Percentiles rank a stretch among this genome's conserved stretches.
phyloP scores from a whole-genome alignment of 371 early-diverging fungal genomes.

The Mucor mucedo region DNA sequence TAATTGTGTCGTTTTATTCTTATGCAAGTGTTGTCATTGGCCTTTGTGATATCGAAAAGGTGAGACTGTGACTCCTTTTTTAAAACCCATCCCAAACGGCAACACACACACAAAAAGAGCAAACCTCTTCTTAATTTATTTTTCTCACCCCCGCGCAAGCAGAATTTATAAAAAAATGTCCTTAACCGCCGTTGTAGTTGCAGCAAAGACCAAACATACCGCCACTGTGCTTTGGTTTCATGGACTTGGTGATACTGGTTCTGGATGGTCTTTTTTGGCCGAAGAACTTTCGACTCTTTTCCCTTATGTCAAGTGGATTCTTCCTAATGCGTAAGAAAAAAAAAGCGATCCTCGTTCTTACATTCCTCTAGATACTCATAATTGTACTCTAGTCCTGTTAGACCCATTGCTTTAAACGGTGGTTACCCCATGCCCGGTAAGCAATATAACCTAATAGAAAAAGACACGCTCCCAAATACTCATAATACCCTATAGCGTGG shows the following conservation, averaged over 20 bases:
- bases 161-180: conserved; percentile 9
- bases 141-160: too few relatives aligned
- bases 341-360: too few relatives aligned
- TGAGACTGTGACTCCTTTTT: too few relatives aligned
- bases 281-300: conserved; percentile 61
- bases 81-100: too few relatives aligned
- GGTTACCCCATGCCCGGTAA: conserved; percentile 89
- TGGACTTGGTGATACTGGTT: conserved; percentile 75
- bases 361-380: neutral
- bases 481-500: conserved; percentile 51
- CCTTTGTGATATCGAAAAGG: too few relatives aligned
- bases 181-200: conserved; percentile 25
- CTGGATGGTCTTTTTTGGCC: conserved; percentile 76
- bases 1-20: too few relatives aligned
- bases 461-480: conserved; percentile 1
- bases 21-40: too few relatives aligned
- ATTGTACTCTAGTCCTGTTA: conserved; percentile 56
- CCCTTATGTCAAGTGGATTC: conserved; percentile 80
- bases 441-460: conserved; percentile 21
- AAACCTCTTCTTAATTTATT: too few relatives aligned
- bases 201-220: conserved; percentile 61
- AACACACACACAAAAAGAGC: too few relatives aligned
- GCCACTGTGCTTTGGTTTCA: conserved; percentile 83
- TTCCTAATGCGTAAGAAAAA: conserved; percentile 78
- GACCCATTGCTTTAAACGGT: conserved; percentile 84